Percentiles rank a stretch among this genome's conserved stretches.
phyloP scores from a whole-genome alignment of 352 stramenopile species.

The Phytophthora constricta region DNA sequence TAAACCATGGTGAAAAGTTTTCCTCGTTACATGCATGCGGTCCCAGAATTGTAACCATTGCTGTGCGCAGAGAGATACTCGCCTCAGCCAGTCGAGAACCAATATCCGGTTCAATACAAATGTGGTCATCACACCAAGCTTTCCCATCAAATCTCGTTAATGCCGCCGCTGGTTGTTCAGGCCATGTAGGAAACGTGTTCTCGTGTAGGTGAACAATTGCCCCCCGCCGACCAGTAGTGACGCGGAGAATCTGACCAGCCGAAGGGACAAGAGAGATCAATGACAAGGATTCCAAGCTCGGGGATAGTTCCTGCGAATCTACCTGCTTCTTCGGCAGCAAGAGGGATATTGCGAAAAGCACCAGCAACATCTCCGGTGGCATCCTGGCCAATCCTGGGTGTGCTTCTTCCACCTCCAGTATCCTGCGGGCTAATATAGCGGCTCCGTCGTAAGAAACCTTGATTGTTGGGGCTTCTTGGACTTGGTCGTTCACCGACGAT shows the following conservation, averaged over 20 bases:
- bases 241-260: constrained; percentile 8
- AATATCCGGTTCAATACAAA: constrained; percentile 19
- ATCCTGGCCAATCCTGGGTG: neutral
- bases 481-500: constrained; percentile 12
- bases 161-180: neutral
- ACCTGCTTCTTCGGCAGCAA: neutral
- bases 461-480: neutral
- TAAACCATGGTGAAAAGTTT: constrained; percentile 20
- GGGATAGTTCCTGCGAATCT: constrained; percentile 11
- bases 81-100: constrained; percentile 9
- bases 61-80: neutral
- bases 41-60: constrained; percentile 17
- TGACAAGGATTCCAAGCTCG: neutral
- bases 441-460: constrained; percentile 5
- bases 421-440: neutral
- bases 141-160: constrained; percentile 1
- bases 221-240: constrained; percentile 6
- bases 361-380: constrained; percentile 3
- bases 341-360: constrained; percentile 8
- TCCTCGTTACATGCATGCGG: constrained; percentile 22
- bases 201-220: constrained; percentile 7
- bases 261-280: constrained; percentile 14
- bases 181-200: neutral
- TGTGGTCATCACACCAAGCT: constrained; percentile 25
- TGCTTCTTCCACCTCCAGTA: neutral